Percentiles rank a stretch among this genome's conserved stretches.
Evolutionary conservation across 495 filamentous ascomycete genomes (phyloP).

Genomic region (Penicillium simplicissimum): DNA sequence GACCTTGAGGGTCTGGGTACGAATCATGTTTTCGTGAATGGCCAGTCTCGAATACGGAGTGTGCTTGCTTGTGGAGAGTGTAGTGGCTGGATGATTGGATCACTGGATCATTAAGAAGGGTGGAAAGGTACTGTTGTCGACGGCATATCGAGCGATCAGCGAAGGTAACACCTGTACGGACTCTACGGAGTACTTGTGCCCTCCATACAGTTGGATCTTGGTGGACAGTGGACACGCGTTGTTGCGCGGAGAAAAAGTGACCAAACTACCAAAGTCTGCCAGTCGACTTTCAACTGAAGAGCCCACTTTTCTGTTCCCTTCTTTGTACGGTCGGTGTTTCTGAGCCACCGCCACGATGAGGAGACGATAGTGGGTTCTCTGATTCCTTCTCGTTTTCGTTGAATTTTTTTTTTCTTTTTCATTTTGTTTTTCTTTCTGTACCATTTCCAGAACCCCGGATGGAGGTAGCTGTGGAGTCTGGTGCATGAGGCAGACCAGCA

Average conservation of each 20-base stretch:
- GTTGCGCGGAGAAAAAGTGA: constrained; percentile 1
- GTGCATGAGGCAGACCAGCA: neutral
- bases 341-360: constrained; percentile 33
- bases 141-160: neutral
- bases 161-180: neutral
- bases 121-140: neutral
- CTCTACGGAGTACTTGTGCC: too few relatives aligned
- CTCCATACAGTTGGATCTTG: neutral
- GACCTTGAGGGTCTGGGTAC: neutral
- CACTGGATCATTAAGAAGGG: neutral
- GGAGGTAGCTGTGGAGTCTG: constrained; percentile 12
- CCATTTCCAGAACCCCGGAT: constrained; percentile 37
- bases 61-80: neutral
- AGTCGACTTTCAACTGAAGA: neutral
- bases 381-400: neutral
- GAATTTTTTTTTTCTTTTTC: neutral
- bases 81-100: neutral
- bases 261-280: neutral
- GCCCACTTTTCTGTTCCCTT: constrained; percentile 16
- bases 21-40: neutral
- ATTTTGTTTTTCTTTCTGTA: constrained; percentile 27
- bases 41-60: neutral
- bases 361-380: constrained; percentile 8
- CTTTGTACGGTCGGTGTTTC: constrained; percentile 11
- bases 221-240: constrained; percentile 6